Evolutionary conservation across 768 basidiomycete species (phyloP).

Genomic region (Mycena albidolilacea): DNA sequence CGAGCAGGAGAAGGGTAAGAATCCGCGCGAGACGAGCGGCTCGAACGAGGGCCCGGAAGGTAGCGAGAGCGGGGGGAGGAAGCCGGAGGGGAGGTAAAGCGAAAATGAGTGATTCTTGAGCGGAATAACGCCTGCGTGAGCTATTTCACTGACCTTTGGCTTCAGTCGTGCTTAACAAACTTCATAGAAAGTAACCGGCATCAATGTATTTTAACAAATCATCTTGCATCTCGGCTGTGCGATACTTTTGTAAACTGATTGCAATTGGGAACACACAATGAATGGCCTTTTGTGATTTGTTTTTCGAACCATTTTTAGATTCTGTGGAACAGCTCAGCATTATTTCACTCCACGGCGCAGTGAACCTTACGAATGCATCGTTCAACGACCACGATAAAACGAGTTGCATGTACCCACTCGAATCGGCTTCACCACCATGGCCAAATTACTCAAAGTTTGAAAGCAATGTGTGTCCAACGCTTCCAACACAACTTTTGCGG

Average conservation of each 20-base stretch:
- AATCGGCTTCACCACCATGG: no score
- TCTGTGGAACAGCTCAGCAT: no score
- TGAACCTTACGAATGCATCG: no score
- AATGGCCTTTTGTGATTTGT: no score
- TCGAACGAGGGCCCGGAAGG: constrained; percentile 57
- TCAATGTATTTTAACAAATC: neutral
- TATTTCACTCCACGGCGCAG: no score
- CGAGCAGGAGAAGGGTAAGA: constrained; percentile 24
- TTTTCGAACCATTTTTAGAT: no score
- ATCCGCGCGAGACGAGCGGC: constrained; percentile 52
- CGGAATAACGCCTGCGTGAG: neutral
- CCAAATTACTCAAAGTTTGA: no score
- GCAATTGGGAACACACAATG: no score
- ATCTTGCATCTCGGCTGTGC: neutral
- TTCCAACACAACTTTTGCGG: no score
- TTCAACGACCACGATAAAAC: no score
- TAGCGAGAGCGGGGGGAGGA: constrained; percentile 54
- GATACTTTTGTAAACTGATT: neutral
- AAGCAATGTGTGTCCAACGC: no score
- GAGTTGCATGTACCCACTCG: no score
- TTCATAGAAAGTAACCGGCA: neutral
- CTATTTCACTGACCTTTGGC: neutral
- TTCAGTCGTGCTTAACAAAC: neutral
- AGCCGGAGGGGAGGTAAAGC: constrained; percentile 45
- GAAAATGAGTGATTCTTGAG: neutral